Evolutionary conservation across 768 basidiomycete species (phyloP).

Genomic region (Lactarius pseudohatsudake): DNA sequence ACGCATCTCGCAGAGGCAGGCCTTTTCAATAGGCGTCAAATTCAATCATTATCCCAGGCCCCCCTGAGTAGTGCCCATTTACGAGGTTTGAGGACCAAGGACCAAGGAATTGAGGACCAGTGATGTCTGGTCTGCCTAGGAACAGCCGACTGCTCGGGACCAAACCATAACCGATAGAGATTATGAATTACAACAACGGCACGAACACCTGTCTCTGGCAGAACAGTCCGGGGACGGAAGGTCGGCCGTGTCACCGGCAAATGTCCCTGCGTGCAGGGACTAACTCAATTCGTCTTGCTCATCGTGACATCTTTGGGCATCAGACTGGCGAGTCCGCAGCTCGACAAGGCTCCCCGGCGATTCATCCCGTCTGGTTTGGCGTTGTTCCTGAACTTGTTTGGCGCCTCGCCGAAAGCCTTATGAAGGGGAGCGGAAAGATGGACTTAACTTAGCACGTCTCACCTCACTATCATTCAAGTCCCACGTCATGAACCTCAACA

Average conservation of each 20-base stretch:
- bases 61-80: background rate
- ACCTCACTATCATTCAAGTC: slow-evolving; percentile 13
- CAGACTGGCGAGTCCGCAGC: slow-evolving; percentile 25
- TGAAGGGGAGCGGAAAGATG: slow-evolving; percentile 25
- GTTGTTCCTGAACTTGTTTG: slow-evolving; percentile 27
- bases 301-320: slow-evolving; percentile 23
- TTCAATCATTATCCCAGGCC: slow-evolving; percentile 18
- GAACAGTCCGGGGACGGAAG: slow-evolving; percentile 12
- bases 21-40: slow-evolving; percentile 17
- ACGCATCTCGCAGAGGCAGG: slow-evolving; percentile 14
- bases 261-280: slow-evolving; percentile 22
- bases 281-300: slow-evolving; percentile 30
- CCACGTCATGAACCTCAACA: slow-evolving; percentile 27
- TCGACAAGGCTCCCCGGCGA: slow-evolving; percentile 24
- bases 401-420: slow-evolving; percentile 30
- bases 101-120: background rate
- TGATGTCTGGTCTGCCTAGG: slow-evolving; percentile 4
- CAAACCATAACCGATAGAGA: slow-evolving; percentile 17
- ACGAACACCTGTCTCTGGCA: slow-evolving; percentile 14
- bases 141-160: slow-evolving; percentile 11
- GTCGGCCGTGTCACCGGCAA: slow-evolving; percentile 25
- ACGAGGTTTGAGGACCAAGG: background rate
- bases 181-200: slow-evolving; percentile 23
- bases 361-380: slow-evolving; percentile 24
- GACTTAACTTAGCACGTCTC: slow-evolving; percentile 22